Evolutionary conservation across 2,329 filamentous ascomycete genomes (phyloP).

Genomic region (Claviceps sp.): DNA sequence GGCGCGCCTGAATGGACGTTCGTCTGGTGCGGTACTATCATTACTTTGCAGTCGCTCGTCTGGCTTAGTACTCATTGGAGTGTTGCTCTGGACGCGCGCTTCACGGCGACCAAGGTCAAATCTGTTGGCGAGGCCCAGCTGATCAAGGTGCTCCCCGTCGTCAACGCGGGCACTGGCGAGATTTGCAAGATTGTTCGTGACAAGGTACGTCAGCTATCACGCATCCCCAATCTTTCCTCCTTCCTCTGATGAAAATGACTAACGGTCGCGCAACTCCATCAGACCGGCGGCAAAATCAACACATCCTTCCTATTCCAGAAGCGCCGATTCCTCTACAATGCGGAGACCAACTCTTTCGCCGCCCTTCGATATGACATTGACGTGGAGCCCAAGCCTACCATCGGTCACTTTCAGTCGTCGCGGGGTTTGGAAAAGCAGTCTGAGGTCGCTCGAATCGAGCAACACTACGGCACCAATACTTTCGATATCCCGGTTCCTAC

Average conservation of each 20-base stretch:
- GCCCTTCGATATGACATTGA: conserved; percentile 79
- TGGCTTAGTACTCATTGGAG: conserved; percentile 99
- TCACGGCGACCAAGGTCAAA: conserved; percentile 62
- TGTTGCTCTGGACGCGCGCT: conserved; percentile 68
- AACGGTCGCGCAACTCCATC: neutral
- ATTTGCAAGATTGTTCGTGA: conserved; percentile 75
- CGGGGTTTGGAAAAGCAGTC: conserved; percentile 59
- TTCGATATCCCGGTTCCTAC: conserved; percentile 97
- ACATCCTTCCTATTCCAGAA: conserved; percentile 95
- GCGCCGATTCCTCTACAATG: conserved; percentile 79
- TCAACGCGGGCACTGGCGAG: conserved; percentile 79
- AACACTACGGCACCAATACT: conserved; percentile 90
- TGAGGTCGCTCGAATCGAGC: conserved; percentile 68
- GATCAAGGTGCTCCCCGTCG: conserved; percentile 84
- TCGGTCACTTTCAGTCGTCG: conserved; percentile 67
- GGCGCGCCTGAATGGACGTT: conserved; percentile 96
- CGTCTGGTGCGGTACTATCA: conserved; percentile 79
- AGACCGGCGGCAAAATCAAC: conserved; percentile 61
- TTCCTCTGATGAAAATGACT: neutral
- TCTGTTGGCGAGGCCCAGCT: conserved; percentile 61
- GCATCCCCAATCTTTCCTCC: neutral
- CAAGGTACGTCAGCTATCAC: conserved; percentile 32
- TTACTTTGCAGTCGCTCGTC: conserved; percentile 73
- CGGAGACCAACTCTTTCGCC: conserved; percentile 59
- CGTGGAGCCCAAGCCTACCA: conserved; percentile 63